Evolutionary conservation across 495 filamentous ascomycete species (phyloP).

Genomic region (Hypoxylon fuscum): DNA sequence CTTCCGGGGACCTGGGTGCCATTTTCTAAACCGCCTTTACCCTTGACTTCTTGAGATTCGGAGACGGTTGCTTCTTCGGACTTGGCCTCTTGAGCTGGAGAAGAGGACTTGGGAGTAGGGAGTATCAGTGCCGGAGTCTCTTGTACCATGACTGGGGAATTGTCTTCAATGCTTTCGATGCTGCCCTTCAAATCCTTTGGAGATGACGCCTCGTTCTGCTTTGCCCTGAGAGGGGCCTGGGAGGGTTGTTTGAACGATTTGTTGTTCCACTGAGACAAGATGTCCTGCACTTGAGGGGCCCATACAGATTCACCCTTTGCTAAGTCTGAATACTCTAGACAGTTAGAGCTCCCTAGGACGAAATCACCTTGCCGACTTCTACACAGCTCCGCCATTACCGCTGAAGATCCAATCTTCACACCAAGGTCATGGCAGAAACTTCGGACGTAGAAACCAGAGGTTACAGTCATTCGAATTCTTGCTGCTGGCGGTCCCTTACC

Average conservation of each 20-base stretch:
- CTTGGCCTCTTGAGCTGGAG: constrained; percentile 7
- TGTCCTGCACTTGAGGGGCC: constrained; percentile 74
- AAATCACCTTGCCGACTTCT: constrained; percentile 85
- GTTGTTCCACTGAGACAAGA: constrained; percentile 68
- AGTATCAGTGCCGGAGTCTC: too few species aligned
- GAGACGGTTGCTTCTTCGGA: neutral
- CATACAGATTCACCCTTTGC: constrained; percentile 81
- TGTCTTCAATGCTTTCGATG: neutral
- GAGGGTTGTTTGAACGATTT: constrained; percentile 17
- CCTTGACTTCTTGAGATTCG: constrained; percentile 4
- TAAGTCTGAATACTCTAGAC: constrained; percentile 84
- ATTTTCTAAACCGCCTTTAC: neutral
- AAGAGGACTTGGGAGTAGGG: constrained; percentile 14
- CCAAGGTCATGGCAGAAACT: constrained; percentile 93
- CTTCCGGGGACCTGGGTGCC: neutral
- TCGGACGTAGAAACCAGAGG: constrained; percentile 97
- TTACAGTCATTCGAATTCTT: constrained; percentile 88
- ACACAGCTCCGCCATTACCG: constrained; percentile 84
- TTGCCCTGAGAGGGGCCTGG: constrained; percentile 23
- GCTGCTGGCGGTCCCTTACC: constrained; percentile 73
- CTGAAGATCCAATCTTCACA: constrained; percentile 79
- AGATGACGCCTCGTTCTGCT: constrained; percentile 18
- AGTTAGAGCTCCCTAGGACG: constrained; percentile 68
- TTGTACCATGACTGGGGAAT: neutral
- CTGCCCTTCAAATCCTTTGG: neutral